Evolutionary conservation across 352 stramenopile species (phyloP), one percentile per base, ranked within the genome.

Genomic region (Elongisporangium anandrum): DNA sequence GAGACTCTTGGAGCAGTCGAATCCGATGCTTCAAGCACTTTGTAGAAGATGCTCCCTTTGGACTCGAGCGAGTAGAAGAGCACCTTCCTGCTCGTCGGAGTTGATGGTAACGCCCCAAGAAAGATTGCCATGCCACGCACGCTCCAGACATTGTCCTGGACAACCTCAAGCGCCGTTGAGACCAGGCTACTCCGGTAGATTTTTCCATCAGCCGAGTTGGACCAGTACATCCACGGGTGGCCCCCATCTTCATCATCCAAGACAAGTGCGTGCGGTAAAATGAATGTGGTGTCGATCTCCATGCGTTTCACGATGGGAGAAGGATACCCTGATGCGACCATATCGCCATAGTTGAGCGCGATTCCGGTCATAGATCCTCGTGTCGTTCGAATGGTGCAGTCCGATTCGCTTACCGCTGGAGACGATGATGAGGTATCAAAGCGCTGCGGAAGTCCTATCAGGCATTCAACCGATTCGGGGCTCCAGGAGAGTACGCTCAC

Each of bases 171-270:
- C 9, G 60, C 55, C 10, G 61, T 83, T 7, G 75, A 73, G 2
- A 15, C 15, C n/a, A 89, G 60, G 41, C 66, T 79, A n/a, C 68
- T 88, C 1, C 75, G 65, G 57, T 92, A 92, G 39, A 92, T 83
- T 0, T 50, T 66, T 0, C 82, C 80, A 38, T 92, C 82, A 1
- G 59, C 65, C 6, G 80, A 83, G 49, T 90, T 92, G 26, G 80
- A 84, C 82, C 82, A 92, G 60, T 86, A 90, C 4, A 92, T 57
- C 65, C 73, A 84, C 45, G 77, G 56, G 21, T 72, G 23, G 7
- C 20, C 34, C 59, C 24, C 22, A 20, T 55, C 51, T 20, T 68
- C 52, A 63, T 75, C 63, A 19, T 83, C 71, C 17, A 90, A 64
- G 7, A 62, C 68, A 19, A 90, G 57, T 4, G 82, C 75, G 7